Evolutionary conservation across 129 eudicot genomes (phyloP), one percentile per base, ranked within the genome.

Genomic region (Flaveria ramosissima): DNA sequence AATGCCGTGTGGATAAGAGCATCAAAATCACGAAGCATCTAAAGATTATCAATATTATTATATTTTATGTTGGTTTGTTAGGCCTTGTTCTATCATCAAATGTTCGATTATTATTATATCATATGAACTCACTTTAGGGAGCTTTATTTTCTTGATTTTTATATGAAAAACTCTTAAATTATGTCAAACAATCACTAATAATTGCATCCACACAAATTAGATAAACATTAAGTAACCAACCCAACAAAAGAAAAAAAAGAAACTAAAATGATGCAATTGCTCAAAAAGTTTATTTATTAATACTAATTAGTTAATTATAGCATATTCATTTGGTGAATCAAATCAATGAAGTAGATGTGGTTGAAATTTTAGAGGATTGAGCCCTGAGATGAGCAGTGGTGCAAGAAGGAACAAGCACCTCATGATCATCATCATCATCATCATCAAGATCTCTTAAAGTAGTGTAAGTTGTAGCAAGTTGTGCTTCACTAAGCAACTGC

Each of bases 401-500:
- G 81, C 88, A 85, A 45, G 95, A 76, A 57, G 95, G 81, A 64
- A 89, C 81, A 80, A 73, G 64, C 19, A 73, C 83, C 21, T 20
- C 67, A 46, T 86, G 87, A 27, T 87, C 88, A 59, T 56, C 27
- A 2, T 55, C 61, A 20, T 23, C 39, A 12, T 24, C 66, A 24
- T 60, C 13, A 72, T 55, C 90, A 66, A 88, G 82, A 74, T 89
- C 97, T 72, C 81, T 85, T 71, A 89, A 73, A 70, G 64, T 76
- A 73, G 76, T 73, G 71, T 79, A 89, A 59, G 92, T 73, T 36
- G 70, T 82, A 13, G 77, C 85, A 71, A 89, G 86, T 66, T 88
- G 95, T 17, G 87, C 81, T 70, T 85, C 92, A 64, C 68, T 77
- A n/a, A 93, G 73, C 81, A 90, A 70, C 27, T 86, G 85, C 21